These are phyloP conservation scores for Pseudopyricularia javanii DNA, from an alignment of 2,329 filamentous ascomycete species.

Conservation along the genomic window DNA sequence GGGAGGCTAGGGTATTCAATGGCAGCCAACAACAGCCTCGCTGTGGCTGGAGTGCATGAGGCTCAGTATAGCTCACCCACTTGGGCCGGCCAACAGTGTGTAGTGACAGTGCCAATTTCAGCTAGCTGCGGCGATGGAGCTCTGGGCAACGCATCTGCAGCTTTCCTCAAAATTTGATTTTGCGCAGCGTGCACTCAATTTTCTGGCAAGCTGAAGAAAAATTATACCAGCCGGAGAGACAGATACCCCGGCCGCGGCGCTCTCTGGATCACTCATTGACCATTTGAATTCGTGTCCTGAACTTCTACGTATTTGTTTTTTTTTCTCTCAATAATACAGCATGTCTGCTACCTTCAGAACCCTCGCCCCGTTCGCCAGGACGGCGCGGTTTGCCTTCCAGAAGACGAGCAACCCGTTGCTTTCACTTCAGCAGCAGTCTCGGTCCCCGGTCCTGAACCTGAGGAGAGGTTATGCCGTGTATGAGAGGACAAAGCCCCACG, in stretches of 20 bases:
- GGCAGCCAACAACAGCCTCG: no score
- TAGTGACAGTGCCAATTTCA: background rate
- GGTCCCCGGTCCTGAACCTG: slow-evolving; percentile 52
- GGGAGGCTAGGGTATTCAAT: no score
- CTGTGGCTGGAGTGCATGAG: no score
- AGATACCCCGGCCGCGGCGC: background rate
- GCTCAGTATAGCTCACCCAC: no score
- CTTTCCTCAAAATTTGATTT: background rate
- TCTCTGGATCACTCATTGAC: background rate
- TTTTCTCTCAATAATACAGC: slow-evolving; percentile 23
- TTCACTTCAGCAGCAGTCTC: slow-evolving; percentile 63
- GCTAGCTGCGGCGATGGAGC: background rate
- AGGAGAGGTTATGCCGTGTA: slow-evolving; percentile 58
- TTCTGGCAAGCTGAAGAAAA: background rate
- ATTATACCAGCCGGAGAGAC: background rate
- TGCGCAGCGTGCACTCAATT: background rate
- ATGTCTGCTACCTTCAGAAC: slow-evolving; percentile 77
- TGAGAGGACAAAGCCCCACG: slow-evolving; percentile 89
- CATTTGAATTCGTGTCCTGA: slow-evolving; percentile 1
- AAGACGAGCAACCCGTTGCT: slow-evolving; percentile 52
- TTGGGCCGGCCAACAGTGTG: background rate
- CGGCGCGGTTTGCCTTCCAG: slow-evolving; percentile 59
- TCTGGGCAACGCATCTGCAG: background rate
- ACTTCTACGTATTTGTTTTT: slow-evolving; percentile 6
- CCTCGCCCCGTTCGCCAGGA: slow-evolving; percentile 67